These are phyloP conservation scores for Eucalyptus coolabah DNA, from an alignment of 345 rosid species.

Conservation along the genomic window DNA sequence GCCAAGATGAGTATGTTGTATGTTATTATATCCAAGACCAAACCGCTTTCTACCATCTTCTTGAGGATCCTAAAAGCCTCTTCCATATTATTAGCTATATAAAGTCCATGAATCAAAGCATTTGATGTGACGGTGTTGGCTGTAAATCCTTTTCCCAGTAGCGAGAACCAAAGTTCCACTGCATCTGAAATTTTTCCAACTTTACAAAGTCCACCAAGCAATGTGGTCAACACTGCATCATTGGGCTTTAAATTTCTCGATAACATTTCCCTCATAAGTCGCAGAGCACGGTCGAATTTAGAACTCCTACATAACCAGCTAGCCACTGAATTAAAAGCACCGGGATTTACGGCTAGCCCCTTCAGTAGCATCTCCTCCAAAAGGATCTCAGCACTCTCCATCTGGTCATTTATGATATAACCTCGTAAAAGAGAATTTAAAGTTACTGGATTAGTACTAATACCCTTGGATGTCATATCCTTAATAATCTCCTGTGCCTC, in stretches of 20 bases:
- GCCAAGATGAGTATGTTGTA: conserved; percentile 53
- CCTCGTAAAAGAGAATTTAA: conserved; percentile 62
- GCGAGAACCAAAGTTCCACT: conserved; percentile 42
- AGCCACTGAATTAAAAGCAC: conserved; percentile 46
- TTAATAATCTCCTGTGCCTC: conserved; percentile 49
- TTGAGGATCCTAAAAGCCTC: conserved; percentile 43
- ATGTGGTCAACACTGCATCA: conserved; percentile 45
- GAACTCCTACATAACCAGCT: conserved; percentile 26
- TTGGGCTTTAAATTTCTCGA: conserved; percentile 54
- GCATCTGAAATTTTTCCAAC: conserved; percentile 43
- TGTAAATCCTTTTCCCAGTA: conserved; percentile 31
- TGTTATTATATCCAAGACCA: conserved; percentile 38
- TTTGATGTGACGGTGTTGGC: conserved; percentile 46
- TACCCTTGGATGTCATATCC: conserved; percentile 49
- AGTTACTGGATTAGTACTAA: conserved; percentile 51
- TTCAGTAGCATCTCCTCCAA: conserved; percentile 50
- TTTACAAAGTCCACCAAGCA: conserved; percentile 54
- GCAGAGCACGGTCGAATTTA: conserved; percentile 45
- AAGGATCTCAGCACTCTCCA: conserved; percentile 35
- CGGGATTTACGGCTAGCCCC: conserved; percentile 38
- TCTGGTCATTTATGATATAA: conserved; percentile 34
- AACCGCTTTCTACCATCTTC: conserved; percentile 36
- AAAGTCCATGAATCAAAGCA: conserved; percentile 70
- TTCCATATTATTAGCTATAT: conserved; percentile 40
- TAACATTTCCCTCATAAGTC: conserved; percentile 40